Base-by-base conservation (phyloP, 345 rosid species). In the Rhizophora mangle region DNA sequence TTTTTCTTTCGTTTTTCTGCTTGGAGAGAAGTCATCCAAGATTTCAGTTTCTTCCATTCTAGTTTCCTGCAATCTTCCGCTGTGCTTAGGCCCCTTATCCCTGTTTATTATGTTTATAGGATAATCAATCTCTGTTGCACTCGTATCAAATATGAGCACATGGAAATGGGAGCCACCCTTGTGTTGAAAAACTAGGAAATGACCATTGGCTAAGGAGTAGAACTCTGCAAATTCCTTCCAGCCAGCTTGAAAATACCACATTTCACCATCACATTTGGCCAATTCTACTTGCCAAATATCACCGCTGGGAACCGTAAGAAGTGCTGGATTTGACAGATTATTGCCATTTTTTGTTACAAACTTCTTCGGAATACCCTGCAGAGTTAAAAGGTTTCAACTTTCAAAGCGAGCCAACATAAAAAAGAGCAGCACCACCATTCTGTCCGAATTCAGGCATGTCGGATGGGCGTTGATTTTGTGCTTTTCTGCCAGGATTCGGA, bases 191-290 rank as follows among this genome's bases (percentile, higher is more conserved):
- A 65, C 18, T 7, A 65, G 59, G 8, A 65, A 58, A 54, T 65
- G 59, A 21, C 60, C 60, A 8, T 1, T 1, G 37, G 43, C 64
- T 15, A 72, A 29, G 24, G 21, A 3, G 15, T 65, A 43, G 31
- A 56, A 26, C 37, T 31, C n/a, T 5, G 1, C 76, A 49, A 72
- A 72, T 18, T 22, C 55, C 6, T 54, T 7, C 75, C 70, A 72
- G 21, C 70, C 75, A 54, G 47, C 47, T 39, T 39, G 16, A 55
- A 55, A n/a, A 15, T 24, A 20, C 24, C 59, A 55, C 27, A 64
- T 22, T 2, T 29, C 53, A 21, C 32, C 57, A 29, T 51, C 39
- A 49, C 15, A 49, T 34, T 26, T 65, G 6, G 58, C 30, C 37
- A 65, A 21, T 26, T 52, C 24, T 7, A 65, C 57, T 27, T 24